Evolutionary conservation across 345 rosid species (phyloP).

Genomic region (Lumnitzera racemosa): DNA sequence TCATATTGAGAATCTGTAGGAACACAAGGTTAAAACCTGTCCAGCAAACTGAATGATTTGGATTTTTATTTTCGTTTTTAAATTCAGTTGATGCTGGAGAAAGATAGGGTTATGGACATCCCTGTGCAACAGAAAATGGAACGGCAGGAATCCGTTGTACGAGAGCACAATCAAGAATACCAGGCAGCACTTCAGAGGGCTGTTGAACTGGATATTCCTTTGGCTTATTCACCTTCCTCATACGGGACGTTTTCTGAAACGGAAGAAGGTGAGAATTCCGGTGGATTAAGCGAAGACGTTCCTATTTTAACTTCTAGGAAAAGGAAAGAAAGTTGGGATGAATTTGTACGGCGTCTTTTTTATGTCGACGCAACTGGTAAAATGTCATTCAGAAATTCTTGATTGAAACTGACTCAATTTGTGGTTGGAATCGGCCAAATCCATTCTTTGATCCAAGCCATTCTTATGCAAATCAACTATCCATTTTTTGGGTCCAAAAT

Average conservation of each 20-base stretch:
- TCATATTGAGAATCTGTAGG: not conserved
- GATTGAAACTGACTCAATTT: not conserved
- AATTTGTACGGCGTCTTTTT: conserved; percentile 39
- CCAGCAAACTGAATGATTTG: too few relatives aligned
- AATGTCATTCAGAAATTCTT: conserved; percentile 33
- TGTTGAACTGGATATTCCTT: conserved; percentile 58
- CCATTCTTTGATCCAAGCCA: conserved; percentile 10
- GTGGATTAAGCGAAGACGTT: conserved; percentile 24
- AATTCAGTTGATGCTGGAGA: conserved; percentile 72
- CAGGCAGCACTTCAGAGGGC: conserved; percentile 77
- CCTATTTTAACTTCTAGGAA: conserved; percentile 29
- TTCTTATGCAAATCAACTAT: not conserved
- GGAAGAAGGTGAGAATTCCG: conserved; percentile 52
- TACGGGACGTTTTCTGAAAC: conserved; percentile 74
- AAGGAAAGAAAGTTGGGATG: conserved; percentile 48
- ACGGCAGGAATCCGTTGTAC: conserved; percentile 55
- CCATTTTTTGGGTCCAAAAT: too few relatives aligned
- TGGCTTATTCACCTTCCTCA: conserved; percentile 40
- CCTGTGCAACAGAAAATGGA: conserved; percentile 80
- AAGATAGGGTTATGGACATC: conserved; percentile 55
- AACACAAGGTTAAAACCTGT: not conserved
- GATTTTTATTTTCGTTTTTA: not conserved
- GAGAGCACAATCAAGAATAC: conserved; percentile 73
- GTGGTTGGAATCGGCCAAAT: not conserved
- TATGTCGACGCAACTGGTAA: conserved; percentile 47